Evolutionary conservation across 106 monocot genomes (phyloP).

Genomic region (Cymbidium sinense): DNA sequence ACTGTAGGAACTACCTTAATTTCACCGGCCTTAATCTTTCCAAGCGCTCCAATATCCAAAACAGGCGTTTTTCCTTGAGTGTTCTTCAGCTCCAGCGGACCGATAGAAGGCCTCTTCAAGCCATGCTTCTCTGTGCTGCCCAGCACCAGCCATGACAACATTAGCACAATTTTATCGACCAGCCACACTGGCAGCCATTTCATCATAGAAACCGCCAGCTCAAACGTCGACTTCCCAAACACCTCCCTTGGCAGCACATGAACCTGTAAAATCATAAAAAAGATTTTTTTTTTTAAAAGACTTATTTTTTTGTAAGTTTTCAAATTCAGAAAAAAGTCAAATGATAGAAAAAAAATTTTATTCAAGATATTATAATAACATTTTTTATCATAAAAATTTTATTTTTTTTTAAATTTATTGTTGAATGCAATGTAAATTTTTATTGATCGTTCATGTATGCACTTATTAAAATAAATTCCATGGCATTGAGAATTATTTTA

Average conservation of each 20-base stretch:
- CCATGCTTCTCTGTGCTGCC: slow-evolving; percentile 34
- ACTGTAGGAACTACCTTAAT: slow-evolving; percentile 54
- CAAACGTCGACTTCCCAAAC: slow-evolving; percentile 53
- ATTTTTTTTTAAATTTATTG: no score
- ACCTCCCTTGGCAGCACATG: slow-evolving; percentile 69
- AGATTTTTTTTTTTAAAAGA: no score
- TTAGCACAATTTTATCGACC: slow-evolving; percentile 43
- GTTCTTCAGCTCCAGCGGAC: slow-evolving; percentile 60
- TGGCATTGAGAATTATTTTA: no score
- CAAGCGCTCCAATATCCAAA: slow-evolving; percentile 49
- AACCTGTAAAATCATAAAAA: slow-evolving; percentile 48
- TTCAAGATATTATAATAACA: no score
- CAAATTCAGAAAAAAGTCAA: no score
- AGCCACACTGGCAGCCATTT: slow-evolving; percentile 58
- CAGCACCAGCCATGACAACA: slow-evolving; percentile 31
- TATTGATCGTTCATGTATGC: no score
- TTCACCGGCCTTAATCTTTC: slow-evolving; percentile 43
- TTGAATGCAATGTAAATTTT: no score
- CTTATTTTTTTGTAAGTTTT: no score
- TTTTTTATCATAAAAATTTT: no score
- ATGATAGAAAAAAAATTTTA: no score
- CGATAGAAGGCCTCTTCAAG: slow-evolving; percentile 29
- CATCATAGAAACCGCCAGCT: slow-evolving; percentile 30
- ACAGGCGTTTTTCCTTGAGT: slow-evolving; percentile 49
- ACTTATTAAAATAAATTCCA: no score